Base-by-base conservation (phyloP, 768 basidiomycete genomes). In the Daedalea quercina region DNA sequence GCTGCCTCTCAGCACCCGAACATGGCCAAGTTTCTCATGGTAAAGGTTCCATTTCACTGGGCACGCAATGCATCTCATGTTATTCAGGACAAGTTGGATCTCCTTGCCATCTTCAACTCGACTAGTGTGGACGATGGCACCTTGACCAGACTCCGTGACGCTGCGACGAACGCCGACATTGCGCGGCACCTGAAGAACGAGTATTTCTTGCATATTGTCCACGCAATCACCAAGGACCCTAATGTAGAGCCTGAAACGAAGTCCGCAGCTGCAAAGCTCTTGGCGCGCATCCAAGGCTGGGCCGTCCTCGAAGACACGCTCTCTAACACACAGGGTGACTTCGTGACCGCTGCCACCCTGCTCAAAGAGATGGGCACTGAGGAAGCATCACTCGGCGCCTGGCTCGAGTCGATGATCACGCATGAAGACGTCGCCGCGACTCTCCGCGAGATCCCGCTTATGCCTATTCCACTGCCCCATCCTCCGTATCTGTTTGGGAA, bases 341-440 rank as follows among this genome's bases (percentile, higher is more conserved):
- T 84, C 59, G 49, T 59, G 1, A 65, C 64, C 6, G 74, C 80
- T n/a, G 74, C 73, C 13, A 64, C 56, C 3, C 75, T 84, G 60
- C 65, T 90, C 22, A 77, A 76, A 54, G 83, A 88, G 31, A 70
- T 88, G 13, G 77, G 80, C 11, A 65, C 71, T 1, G 83, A 84
- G 45, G 88, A 90, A 57, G 76, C 78, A 52, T 76, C 85, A 1
- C 73, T 85, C 48, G 88, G 87, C 6, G 81, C 85, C 44, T 88
- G 84, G 84, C 69, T 90, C 12, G 81, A 78, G 51, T 83, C 80
- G 9, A 81, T 90, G 77, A 72, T 81, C 24, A 73, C 74, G n/a
- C 78, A 85, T 42, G 71, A 69, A 0, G 77, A 80, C 51, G 66
- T 90, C 13, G 62, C 74, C 42, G 60, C 70, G 1, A 77, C 72